A percentile compares a stretch with the other conserved stretches of the same genome.
Evolutionary conservation across 2,329 filamentous ascomycete genomes (phyloP).

Genomic region (Macrophomina pseudophaseolina): DNA sequence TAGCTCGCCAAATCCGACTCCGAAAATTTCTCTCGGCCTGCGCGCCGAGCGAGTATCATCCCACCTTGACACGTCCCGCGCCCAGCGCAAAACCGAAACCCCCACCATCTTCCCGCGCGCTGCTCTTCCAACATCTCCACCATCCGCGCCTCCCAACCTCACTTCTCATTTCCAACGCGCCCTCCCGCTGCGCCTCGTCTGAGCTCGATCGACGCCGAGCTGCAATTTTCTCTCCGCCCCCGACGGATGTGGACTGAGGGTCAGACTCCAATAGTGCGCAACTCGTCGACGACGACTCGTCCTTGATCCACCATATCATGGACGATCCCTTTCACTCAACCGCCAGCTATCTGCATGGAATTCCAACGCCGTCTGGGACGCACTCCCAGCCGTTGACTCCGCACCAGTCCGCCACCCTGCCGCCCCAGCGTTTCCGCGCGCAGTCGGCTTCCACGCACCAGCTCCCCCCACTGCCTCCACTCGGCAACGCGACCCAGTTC

Average conservation of each 20-base stretch:
- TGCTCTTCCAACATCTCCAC: slow-evolving; percentile 23
- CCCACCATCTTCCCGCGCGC: slow-evolving; percentile 23
- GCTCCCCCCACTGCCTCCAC: slow-evolving; percentile 29
- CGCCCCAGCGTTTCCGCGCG: slow-evolving; percentile 27
- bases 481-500: slow-evolving; percentile 27
- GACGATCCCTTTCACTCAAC: slow-evolving; percentile 26
- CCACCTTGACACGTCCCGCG: slow-evolving; percentile 26
- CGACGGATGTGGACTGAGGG: slow-evolving; percentile 26
- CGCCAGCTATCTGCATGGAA: slow-evolving; percentile 26
- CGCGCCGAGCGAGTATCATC: slow-evolving; percentile 26
- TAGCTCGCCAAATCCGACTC: slow-evolving; percentile 24
- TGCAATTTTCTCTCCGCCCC: slow-evolving; percentile 18
- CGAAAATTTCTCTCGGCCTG: slow-evolving; percentile 28
- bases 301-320: slow-evolving; percentile 26
- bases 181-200: slow-evolving; percentile 3
- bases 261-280: slow-evolving; percentile 18
- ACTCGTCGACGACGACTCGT: slow-evolving; percentile 8
- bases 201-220: slow-evolving; percentile 23
- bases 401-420: slow-evolving; percentile 25
- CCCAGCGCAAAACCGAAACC: slow-evolving; percentile 25
- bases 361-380: slow-evolving; percentile 26
- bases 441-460: slow-evolving; percentile 27
- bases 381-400: slow-evolving; percentile 27
- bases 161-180: slow-evolving; percentile 1
- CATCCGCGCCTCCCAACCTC: neutral